These are phyloP conservation scores for Purpureocillium takamizusanense DNA, from an alignment of 2,329 filamentous ascomycete species.

Conservation along the genomic window DNA sequence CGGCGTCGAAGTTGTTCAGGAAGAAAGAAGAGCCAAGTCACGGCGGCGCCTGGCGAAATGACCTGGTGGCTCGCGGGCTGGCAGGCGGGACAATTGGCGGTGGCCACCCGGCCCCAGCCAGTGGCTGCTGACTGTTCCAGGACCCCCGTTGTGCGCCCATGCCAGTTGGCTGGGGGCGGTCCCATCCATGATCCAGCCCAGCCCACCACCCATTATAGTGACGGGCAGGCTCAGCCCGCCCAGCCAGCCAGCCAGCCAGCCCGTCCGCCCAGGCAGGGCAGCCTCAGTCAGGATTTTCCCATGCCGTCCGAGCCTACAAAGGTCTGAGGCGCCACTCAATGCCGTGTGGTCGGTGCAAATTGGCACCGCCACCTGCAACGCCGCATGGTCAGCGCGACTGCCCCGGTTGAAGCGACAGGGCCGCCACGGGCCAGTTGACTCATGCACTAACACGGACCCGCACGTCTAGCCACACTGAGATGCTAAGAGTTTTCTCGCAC, in stretches of 20 bases:
- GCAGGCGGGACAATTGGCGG: too few species aligned
- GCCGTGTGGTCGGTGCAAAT: too few species aligned
- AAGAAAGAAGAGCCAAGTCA: background rate
- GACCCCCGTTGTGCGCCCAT: background rate
- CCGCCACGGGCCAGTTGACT: background rate
- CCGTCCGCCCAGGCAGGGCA: background rate
- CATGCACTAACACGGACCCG: slow-evolving; percentile 12
- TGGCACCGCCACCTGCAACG: too few species aligned
- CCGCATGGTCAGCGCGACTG: too few species aligned
- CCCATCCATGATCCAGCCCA: too few species aligned
- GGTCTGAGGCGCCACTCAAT: too few species aligned
- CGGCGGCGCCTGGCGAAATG: background rate
- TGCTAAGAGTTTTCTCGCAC: slow-evolving; percentile 1
- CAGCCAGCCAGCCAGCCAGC: background rate
- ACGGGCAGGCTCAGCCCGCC: background rate
- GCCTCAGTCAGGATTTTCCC: background rate
- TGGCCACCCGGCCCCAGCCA: too few species aligned
- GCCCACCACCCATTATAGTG: too few species aligned
- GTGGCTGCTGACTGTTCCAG: slow-evolving; percentile 4
- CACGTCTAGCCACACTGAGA: background rate
- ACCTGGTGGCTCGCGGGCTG: background rate
- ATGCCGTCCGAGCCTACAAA: too few species aligned
- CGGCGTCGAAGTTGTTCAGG: background rate
- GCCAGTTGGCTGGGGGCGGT: too few species aligned
- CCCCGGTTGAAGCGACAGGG: background rate